phyloP scores from a whole-genome alignment of 768 basidiomycete genomes.

The Auricularia sp. region DNA sequence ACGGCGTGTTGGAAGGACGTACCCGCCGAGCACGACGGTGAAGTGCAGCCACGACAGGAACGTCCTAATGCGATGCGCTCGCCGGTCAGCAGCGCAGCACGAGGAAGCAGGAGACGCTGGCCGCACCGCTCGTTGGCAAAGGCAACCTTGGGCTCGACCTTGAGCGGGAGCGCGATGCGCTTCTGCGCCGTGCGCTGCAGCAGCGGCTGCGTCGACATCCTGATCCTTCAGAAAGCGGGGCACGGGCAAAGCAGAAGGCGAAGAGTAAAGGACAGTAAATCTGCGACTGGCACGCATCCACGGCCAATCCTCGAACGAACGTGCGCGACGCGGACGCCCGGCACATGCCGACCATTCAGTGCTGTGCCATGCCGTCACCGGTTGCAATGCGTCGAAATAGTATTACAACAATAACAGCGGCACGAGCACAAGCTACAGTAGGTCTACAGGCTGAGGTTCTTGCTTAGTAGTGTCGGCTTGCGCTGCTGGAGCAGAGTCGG shows the following conservation, averaged over 20 bases:
- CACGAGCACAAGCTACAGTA: too few species aligned
- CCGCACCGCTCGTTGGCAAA: slow-evolving; percentile 74
- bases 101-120: background rate
- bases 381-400: too few species aligned
- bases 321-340: background rate
- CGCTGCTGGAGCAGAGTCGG: too few species aligned
- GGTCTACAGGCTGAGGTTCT: too few species aligned
- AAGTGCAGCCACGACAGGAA: slow-evolving; percentile 99
- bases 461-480: too few species aligned
- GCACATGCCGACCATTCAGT: background rate
- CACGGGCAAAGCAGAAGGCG: background rate
- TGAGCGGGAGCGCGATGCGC: slow-evolving; percentile 92
- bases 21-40: slow-evolving; percentile 85
- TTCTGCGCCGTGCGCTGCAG: slow-evolving; percentile 91
- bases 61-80: slow-evolving; percentile 31
- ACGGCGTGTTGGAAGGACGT: too few species aligned
- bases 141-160: slow-evolving; percentile 90
- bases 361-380: too few species aligned
- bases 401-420: too few species aligned
- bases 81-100: background rate
- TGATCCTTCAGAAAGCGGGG: background rate
- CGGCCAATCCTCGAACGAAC: background rate
- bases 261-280: background rate
- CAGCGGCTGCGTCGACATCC: slow-evolving; percentile 95
- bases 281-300: background rate